These are phyloP conservation scores for Zygoascus hellenicus DNA, from an alignment of 1,139 yeast species.

Conservation along the genomic window DNA sequence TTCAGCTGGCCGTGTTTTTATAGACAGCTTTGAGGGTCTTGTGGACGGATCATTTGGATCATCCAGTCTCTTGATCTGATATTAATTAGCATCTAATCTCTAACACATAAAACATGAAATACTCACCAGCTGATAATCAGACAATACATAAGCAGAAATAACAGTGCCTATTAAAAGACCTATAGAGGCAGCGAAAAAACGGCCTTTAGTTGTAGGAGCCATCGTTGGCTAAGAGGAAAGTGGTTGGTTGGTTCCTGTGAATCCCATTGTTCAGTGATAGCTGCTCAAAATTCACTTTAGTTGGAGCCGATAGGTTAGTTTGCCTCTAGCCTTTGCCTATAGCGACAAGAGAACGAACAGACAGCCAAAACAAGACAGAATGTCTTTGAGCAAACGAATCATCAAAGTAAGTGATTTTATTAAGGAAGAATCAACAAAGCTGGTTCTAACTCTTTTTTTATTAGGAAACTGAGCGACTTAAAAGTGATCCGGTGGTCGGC, in stretches of 20 bases:
- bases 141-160: constrained; percentile 29
- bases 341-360: not conserved
- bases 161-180: constrained; percentile 32
- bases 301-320: not conserved
- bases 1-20: constrained; percentile 33
- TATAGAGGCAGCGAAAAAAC: constrained; percentile 30
- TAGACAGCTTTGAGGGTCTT: constrained; percentile 26
- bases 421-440: not conserved
- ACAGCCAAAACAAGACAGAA: not conserved
- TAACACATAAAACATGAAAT: not conserved
- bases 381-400: constrained; percentile 65
- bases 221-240: not conserved
- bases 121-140: constrained; percentile 34
- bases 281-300: not conserved
- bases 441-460: constrained; percentile 1
- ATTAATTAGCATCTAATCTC: not conserved
- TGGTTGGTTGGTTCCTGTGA: not conserved
- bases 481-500: constrained; percentile 95
- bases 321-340: not conserved
- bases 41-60: constrained; percentile 29
- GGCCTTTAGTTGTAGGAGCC: constrained; percentile 28
- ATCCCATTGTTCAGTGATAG: not conserved
- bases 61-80: constrained; percentile 27
- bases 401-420: constrained; percentile 53
- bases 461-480: constrained; percentile 86